Conservation (phyloP, 2,329 filamentous ascomycete species). For the Xylariaceae sp. region DNA sequence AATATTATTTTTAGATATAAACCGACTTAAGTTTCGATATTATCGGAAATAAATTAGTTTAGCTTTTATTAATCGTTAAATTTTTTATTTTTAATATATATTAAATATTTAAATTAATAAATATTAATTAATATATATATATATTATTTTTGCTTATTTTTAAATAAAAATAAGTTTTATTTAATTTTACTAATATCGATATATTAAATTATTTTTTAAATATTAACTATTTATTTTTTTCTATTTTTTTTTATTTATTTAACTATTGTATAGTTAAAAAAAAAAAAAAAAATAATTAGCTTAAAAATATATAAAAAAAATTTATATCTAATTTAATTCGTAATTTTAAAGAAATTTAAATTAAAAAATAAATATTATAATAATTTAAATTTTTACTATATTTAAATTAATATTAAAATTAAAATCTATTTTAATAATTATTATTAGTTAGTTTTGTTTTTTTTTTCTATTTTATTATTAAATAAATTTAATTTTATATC, state of each 20-base stretch:
- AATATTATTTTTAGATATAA: not conserved
- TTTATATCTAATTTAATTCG: not conserved
- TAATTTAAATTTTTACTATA: not conserved
- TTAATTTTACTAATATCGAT: not conserved
- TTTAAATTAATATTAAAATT: not conserved
- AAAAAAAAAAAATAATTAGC: not conserved
- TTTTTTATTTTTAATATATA: too few species aligned
- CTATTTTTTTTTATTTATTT: not conserved
- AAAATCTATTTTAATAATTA: not conserved
- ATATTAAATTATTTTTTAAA: not conserved
- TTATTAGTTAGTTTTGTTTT: not conserved
- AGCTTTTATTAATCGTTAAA: too few species aligned
- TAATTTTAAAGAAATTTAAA: not conserved
- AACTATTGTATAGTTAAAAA: too few species aligned
- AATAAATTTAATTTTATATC: not conserved
- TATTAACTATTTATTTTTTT: not conserved
- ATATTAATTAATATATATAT: too few species aligned
- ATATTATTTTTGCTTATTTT: not conserved
- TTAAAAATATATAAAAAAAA: not conserved
- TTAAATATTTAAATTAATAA: not conserved
- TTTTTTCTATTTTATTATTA: not conserved
- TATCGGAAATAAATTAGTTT: not conserved
- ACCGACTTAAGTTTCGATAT: not conserved
- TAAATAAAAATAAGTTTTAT: not conserved
- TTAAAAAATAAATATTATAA: not conserved